Evolutionary conservation across 495 filamentous ascomycete species (phyloP).

Genomic region (Penicillium arizonense): DNA sequence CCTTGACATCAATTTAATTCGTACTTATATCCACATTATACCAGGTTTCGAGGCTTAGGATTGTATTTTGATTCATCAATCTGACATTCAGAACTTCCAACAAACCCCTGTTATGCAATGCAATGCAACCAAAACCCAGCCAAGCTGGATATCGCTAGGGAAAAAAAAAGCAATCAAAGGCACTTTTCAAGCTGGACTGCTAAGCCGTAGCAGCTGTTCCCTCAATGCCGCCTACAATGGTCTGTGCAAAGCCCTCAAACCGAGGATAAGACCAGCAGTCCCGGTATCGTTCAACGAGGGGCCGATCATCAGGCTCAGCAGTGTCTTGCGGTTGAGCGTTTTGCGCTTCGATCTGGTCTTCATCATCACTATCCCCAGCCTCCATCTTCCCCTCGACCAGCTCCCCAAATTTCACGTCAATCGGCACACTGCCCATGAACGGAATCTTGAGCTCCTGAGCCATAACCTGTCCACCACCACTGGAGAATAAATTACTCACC

Average conservation of each 20-base stretch:
- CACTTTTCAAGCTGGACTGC: not conserved
- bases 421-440: conserved; percentile 85
- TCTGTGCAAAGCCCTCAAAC: conserved; percentile 66
- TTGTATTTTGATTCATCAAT: not conserved
- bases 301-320: conserved; percentile 46
- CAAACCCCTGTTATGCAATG: conserved; percentile 2
- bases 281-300: conserved; percentile 75
- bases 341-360: conserved; percentile 43
- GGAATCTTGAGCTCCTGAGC: conserved; percentile 77
- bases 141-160: conserved; percentile 6
- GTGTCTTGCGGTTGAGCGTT: conserved; percentile 44
- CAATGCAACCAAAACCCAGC: conserved; percentile 2
- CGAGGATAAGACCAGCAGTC: conserved; percentile 71
- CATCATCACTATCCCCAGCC: conserved; percentile 32
- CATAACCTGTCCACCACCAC: conserved; percentile 88
- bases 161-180: not conserved
- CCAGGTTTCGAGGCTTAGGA: not conserved
- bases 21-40: not conserved
- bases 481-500: conserved; percentile 88
- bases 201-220: conserved; percentile 5
- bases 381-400: conserved; percentile 62
- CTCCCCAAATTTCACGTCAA: conserved; percentile 72
- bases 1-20: too few relatives aligned
- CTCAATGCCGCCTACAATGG: conserved; percentile 49
- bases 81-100: not conserved